Base-by-base conservation (phyloP, 495 filamentous ascomycete species). In the Diplogelasinospora grovesii region DNA sequence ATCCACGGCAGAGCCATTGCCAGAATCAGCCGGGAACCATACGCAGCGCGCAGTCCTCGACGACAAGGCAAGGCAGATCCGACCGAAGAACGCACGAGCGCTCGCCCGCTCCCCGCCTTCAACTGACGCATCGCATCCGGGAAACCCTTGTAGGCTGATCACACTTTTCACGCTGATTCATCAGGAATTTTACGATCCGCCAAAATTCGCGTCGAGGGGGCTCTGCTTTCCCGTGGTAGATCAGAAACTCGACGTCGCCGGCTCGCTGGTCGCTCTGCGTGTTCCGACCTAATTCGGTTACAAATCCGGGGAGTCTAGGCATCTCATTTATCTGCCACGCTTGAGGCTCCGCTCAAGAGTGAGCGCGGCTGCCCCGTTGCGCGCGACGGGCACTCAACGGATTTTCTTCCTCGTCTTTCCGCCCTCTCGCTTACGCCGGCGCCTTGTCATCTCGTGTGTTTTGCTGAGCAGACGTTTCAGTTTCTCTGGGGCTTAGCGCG, bases 131-230 rank as follows among this genome's bases (percentile, higher is more conserved):
- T 55, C 50, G 50, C 45, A 52, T 46, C 52, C 28, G 34, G 45
- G 45, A 38, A 39, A 45, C 46, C 35, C 59, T n/a, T 63, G 57
- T 57, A 50, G 52, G 46, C 56, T 56, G 48, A 50, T 59, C 57
- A 54, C 54, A 53, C 50, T 52, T 59, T 56, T 46, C 45, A 41
- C 46, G 46, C 49, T 54, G 49, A 53, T 59, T 56, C 46, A 54
- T 48, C 49, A 56, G 42, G 45, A 21, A 39, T 27, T 37, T 26
- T 28, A 23, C 36, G 46, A 35, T 20, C 32, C 32, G 7, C 16
- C 7, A 8, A 5, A 35, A 22, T 19, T 15, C 32, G 15, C 29
- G 29, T 32, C 16, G 29, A 6, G 29, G 29, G n/a, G 16, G 16
- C 16, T 15, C 14, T n/a, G n/a, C n/a, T n/a, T n/a, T n/a, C n/a